Base-by-base conservation (phyloP, 768 basidiomycete species). In the Sistotremastrum niveocremeum region DNA sequence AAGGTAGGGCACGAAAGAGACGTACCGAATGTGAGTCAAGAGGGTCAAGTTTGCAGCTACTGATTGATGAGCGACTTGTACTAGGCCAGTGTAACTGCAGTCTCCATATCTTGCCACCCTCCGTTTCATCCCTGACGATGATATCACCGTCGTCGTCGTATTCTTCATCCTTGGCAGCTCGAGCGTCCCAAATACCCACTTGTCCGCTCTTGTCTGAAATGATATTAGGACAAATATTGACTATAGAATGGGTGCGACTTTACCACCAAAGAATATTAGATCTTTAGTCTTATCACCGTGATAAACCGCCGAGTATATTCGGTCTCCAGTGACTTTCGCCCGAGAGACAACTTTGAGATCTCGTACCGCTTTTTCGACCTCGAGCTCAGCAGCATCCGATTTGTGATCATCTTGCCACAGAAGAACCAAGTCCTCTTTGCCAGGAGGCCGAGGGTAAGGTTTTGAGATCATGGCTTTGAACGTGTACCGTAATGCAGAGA, bases 81-180 rank as follows among this genome's bases (percentile, higher is more conserved):
- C 81, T 79, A 0, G 87, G 87, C 87, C 87, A 89, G 52, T 90
- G 87, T 20, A 71, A 64, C 56, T 90, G 87, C 42, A 90, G 61
- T 7, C 77, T 73, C 81, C 82, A 89, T 55, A 80, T 80, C 59
- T 74, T 80, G 3, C 87, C 87, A n/a, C 73, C 71, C 59, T 81
- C 79, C 33, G 58, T 54, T 35, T 74, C 70, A 11, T 56, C 55
- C 20, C 56, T 59, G 5, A 61, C 53, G 32, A 57, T 47, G 28
- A 67, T 63, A 42, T 76, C 72, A 0, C 61, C 76, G 47, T 84
- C 83, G 39, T 82, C 83, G 45, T 83, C 82, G 3, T 65, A 66
- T 1, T 65, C 66, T 53, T 85, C 84, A 32, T 84, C 82, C 20
- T 62, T 53, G 6, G 77, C 64, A 2, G 87, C 84, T 50, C 74